Percentiles rank a stretch among this genome's conserved stretches.
Conservation (phyloP, 345 rosid species). For the Syzygium grande region DNA sequence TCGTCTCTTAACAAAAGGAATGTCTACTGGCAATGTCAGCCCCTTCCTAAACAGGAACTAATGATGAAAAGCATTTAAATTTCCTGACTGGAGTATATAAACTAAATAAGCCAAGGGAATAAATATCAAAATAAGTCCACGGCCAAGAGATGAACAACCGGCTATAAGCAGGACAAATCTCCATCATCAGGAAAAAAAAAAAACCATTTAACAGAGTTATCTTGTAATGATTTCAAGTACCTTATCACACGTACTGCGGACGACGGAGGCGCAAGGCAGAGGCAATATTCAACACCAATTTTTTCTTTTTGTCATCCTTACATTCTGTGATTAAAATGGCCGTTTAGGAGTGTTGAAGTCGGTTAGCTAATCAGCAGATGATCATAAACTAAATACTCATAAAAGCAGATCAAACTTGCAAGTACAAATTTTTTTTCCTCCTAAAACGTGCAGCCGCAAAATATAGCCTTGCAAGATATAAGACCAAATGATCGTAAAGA, state of each 20-base stretch:
- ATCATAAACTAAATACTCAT: background rate
- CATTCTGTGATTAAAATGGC: no score
- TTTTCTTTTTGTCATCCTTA: no score
- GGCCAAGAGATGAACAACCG: background rate
- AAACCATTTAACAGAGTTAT: background rate
- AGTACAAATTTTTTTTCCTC: no score
- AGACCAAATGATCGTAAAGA: background rate
- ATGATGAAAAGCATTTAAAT: background rate
- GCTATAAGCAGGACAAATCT: background rate
- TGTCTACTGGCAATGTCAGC: background rate
- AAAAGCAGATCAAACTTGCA: background rate
- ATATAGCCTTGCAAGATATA: background rate
- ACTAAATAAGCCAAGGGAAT: background rate
- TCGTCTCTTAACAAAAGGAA: background rate
- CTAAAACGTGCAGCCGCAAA: background rate
- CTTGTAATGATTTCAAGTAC: conserved; percentile 14
- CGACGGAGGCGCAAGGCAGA: no score
- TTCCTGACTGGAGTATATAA: background rate
- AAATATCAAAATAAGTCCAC: background rate
- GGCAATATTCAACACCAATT: no score
- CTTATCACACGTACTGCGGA: conserved; percentile 12
- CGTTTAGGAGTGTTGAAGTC: no score
- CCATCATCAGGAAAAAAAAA: background rate
- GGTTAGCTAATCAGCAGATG: no score
- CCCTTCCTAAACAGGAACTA: background rate